Base-by-base conservation (phyloP, 371 early-diverging fungal genomes). In the Capillidium rhysosporum region DNA sequence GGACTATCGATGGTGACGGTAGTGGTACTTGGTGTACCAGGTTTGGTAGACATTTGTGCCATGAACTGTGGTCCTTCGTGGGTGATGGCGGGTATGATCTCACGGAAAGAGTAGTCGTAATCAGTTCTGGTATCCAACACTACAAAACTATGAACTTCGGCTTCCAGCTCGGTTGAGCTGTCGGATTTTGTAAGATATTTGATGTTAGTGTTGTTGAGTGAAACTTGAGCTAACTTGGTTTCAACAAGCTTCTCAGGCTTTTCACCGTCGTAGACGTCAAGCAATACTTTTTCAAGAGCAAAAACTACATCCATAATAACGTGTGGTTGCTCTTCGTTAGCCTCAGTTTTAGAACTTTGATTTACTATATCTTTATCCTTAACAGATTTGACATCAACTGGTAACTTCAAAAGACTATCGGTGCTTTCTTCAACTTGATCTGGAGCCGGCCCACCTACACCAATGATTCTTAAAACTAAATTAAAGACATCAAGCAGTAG, bases 1-100 rank as follows among this genome's bases (percentile, higher is more conserved):
- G 94, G 86, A 25, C 81, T 79, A 54, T 87, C 86, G 21, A 96
- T 56, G 1, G 87, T 87, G 40, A 86, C 68, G 29, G 80, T 54
- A 9, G 74, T 75, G 4, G 74, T 40, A 30, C 40, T 21, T 61
- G 56, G 67, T 69, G 44, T 60, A 59, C 46, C 58, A 9, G 41
- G 41, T 16, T 25, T 21, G 55, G 48, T 67, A 56, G n/a, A 61
- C 59, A 49, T 54, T 58, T n/a, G 59, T 57, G 55, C 45, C 24
- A 63, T 63, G 43, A 67, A 64, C 61, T 90, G 92, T 24, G 84
- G 82, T 0, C 75, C 73, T 28, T 75, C 72, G 18, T 76, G 72
- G 18, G 66, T 64, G 24, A 70, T 72, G 12, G 74, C 73, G 9
- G 80, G 75, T 59, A 92, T 78, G 52, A 93, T 81, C 41, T 92